Percentiles rank a stretch among this genome's conserved stretches.
Evolutionary conservation across 2,329 filamentous ascomycete genomes (phyloP).

Genomic region (Zelopaecilomyces penicillatus): DNA sequence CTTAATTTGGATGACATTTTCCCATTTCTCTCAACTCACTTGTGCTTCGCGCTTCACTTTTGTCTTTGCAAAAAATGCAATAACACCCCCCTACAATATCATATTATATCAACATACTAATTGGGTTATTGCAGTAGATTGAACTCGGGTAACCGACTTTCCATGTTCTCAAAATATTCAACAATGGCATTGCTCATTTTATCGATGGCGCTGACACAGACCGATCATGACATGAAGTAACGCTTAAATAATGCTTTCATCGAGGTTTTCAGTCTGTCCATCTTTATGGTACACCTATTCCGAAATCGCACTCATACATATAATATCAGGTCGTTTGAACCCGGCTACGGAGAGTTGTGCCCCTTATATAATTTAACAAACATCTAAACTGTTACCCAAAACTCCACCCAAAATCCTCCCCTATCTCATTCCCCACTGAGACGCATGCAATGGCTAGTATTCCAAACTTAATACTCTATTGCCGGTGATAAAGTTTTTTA

Average conservation of each 20-base stretch:
- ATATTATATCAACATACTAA: not conserved
- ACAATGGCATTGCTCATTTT: slow-evolving; percentile 23
- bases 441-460: too few species aligned
- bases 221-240: slow-evolving; percentile 28
- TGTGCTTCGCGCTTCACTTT: too few species aligned
- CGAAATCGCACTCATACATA: slow-evolving; percentile 20
- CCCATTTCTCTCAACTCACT: not conserved
- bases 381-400: too few species aligned
- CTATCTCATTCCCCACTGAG: too few species aligned
- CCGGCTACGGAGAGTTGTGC: not conserved
- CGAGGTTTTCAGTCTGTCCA: slow-evolving; percentile 14
- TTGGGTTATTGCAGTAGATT: not conserved
- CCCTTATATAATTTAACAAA: too few species aligned
- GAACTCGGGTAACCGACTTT: slow-evolving; percentile 24
- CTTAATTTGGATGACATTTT: not conserved
- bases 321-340: slow-evolving; percentile 13
- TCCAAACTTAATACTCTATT: too few species aligned
- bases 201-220: slow-evolving; percentile 33
- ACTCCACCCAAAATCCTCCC: too few species aligned
- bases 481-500: too few species aligned
- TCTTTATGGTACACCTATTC: slow-evolving; percentile 12
- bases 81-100: not conserved
- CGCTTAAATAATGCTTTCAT: slow-evolving; percentile 13
- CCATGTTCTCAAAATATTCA: slow-evolving; percentile 34
- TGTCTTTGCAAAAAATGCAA: too few species aligned